These are phyloP conservation scores for Alternaria gaisen DNA, from an alignment of 2,329 filamentous ascomycete genomes.

Conservation along the genomic window DNA sequence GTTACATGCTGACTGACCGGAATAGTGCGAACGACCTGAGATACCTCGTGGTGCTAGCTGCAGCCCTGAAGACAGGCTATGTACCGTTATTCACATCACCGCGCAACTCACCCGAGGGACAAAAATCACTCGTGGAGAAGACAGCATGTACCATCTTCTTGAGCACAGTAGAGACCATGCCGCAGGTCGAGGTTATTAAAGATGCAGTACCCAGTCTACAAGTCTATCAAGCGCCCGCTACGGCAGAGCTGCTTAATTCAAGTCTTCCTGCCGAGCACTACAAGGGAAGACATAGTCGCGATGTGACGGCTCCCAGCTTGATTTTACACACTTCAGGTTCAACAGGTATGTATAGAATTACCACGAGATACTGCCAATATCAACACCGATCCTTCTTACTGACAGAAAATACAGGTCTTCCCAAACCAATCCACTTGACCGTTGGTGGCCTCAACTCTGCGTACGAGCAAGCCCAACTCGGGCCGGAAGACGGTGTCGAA, in stretches of 20 bases:
- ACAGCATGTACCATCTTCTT: slow-evolving; percentile 3
- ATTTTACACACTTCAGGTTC: slow-evolving; percentile 13
- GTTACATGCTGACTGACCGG: background rate
- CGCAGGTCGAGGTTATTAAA: background rate
- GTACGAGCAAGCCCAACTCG: background rate
- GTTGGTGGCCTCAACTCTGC: background rate
- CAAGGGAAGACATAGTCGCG: background rate
- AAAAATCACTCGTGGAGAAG: slow-evolving; percentile 1
- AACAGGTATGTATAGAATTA: background rate
- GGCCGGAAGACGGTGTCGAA: background rate
- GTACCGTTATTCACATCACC: slow-evolving; percentile 9
- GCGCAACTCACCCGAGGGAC: slow-evolving; percentile 3
- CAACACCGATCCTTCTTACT: background rate
- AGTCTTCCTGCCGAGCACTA: background rate
- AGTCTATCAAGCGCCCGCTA: background rate
- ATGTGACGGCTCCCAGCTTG: background rate
- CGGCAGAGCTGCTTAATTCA: background rate
- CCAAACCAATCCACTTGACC: slow-evolving; percentile 4
- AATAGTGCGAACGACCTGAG: slow-evolving; percentile 4
- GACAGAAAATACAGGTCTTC: background rate
- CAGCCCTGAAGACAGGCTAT: slow-evolving; percentile 7
- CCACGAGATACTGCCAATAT: no score
- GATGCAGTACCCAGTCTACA: background rate
- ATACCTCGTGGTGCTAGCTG: slow-evolving; percentile 6
- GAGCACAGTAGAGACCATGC: slow-evolving; percentile 1